A percentile compares a stretch with the other conserved stretches of the same genome.
phyloP scores from a whole-genome alignment of 23 red algal genomes.

The Gracilaria gracilis region DNA sequence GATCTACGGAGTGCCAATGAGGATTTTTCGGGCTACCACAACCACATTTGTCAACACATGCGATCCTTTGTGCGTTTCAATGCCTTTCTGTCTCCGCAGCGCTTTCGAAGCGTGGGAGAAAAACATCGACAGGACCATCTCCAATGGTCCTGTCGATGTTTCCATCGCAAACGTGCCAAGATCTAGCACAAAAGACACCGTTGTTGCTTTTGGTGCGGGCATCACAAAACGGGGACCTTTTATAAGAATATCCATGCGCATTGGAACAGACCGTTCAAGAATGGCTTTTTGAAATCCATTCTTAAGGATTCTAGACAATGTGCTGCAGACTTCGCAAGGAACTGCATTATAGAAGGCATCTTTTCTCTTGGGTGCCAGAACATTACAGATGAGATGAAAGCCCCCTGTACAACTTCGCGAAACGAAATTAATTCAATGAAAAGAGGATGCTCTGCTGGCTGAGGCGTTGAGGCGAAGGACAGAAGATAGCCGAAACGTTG shows the following conservation, averaged over 20 bases:
- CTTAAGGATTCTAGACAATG: slow-evolving; percentile 74
- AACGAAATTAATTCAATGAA: slow-evolving; percentile 69
- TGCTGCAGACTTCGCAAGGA: slow-evolving; percentile 64
- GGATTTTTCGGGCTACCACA: not conserved
- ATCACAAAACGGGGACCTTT: slow-evolving; percentile 75
- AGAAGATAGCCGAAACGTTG: slow-evolving; percentile 75
- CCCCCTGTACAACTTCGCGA: slow-evolving; percentile 62
- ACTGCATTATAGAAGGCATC: slow-evolving; percentile 80
- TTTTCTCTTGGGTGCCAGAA: slow-evolving; percentile 81
- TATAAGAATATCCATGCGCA: slow-evolving; percentile 80
- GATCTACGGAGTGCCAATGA: not conserved
- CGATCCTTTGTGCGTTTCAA: no score
- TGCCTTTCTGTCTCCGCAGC: no score
- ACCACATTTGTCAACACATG: no score
- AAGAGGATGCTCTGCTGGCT: slow-evolving; percentile 74
- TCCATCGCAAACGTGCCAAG: slow-evolving; percentile 87
- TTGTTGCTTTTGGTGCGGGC: slow-evolving; percentile 36
- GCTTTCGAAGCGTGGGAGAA: no score
- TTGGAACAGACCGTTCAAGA: slow-evolving; percentile 70
- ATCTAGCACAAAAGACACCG: slow-evolving; percentile 66
- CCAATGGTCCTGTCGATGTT: slow-evolving; percentile 50
- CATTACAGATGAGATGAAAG: slow-evolving; percentile 53
- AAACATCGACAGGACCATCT: no score
- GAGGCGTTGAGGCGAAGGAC: slow-evolving; percentile 54
- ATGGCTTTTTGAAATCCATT: slow-evolving; percentile 84